phyloP scores from a whole-genome alignment of 495 filamentous ascomycete genomes.

The Extremus antarcticus region DNA sequence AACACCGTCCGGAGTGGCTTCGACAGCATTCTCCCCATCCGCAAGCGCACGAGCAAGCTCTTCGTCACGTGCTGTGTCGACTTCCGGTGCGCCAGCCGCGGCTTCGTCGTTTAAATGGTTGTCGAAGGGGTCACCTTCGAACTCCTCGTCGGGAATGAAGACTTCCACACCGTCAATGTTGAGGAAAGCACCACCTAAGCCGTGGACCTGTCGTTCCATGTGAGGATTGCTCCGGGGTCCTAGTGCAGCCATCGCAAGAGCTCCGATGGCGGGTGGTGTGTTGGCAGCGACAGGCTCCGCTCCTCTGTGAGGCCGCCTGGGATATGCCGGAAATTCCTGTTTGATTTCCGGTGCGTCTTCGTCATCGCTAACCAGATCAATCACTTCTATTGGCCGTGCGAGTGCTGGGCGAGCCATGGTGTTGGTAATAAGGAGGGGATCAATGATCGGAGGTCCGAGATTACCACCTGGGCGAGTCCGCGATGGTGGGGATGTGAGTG shows the following conservation, averaged over 20 bases:
- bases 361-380: constrained; percentile 13
- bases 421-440: neutral
- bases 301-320: no score
- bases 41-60: neutral
- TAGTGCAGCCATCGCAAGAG: neutral
- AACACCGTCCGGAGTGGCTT: no score
- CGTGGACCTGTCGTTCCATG: neutral
- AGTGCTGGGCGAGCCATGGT: neutral
- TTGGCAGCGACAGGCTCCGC: neutral
- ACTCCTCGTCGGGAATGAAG: constrained; percentile 17
- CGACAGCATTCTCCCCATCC: neutral
- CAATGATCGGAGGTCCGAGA: neutral
- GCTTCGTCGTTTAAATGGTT: neutral
- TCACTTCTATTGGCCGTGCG: constrained; percentile 3
- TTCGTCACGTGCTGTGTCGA: neutral
- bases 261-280: neutral
- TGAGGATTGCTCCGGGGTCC: neutral
- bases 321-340: no score
- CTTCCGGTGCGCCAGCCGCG: neutral
- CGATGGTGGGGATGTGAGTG: no score
- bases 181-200: neutral
- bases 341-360: neutral
- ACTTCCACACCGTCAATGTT: constrained; percentile 15
- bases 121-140: neutral
- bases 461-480: no score